Evolutionary conservation across 2,329 filamentous ascomycete genomes (phyloP), one percentile per base, ranked within the genome.

Genomic region (Diaporthe citrichinensis): DNA sequence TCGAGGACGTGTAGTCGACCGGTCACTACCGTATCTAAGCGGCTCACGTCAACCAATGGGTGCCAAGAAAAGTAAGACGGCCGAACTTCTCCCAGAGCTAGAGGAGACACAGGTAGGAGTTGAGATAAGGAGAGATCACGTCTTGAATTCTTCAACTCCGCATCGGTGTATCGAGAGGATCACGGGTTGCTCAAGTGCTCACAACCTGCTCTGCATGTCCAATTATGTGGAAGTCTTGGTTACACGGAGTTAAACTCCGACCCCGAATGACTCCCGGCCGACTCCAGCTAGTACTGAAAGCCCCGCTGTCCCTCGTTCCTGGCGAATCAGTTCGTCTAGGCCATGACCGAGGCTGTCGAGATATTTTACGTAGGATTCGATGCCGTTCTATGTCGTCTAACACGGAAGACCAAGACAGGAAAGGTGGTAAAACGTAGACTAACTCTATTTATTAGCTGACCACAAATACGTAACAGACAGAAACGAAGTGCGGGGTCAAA

Each of bases 51-150:
- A 39, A 39, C 12, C 36, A 39, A 39, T 36, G 23, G 20, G 46
- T 10, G 31, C 12, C 28, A 10, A 49, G 61, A 31, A 20, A 55
- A 41, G 65, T 69, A 69, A 69, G 65, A 39, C 65, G 65, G 65
- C n/a, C 15, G 15, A 41, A 69, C n/a, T 69, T 31, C 65, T 53
- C 14, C n/a, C 46, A 39, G 15, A 15, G 39, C 28, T 14, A 15
- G 28, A 67, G 59, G 28, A 23, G 23, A 51, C 6, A 23, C 0
- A 20, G 36, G n/a, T 17, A 36, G 36, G 3, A 41, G 14, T 46
- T 25, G n/a, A 34, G n/a, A 44, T 20, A 15, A 12, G 23, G 12
- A 59, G 23, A 14, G 20, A n/a, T 10, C 28, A 39, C 17, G 20
- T 14, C 31, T 20, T 14, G 3, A 17, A 61, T 3, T 17, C n/a